Evolutionary conservation across 2,329 filamentous ascomycete genomes (phyloP).

Genomic region (Elsinoe fawcettii): DNA sequence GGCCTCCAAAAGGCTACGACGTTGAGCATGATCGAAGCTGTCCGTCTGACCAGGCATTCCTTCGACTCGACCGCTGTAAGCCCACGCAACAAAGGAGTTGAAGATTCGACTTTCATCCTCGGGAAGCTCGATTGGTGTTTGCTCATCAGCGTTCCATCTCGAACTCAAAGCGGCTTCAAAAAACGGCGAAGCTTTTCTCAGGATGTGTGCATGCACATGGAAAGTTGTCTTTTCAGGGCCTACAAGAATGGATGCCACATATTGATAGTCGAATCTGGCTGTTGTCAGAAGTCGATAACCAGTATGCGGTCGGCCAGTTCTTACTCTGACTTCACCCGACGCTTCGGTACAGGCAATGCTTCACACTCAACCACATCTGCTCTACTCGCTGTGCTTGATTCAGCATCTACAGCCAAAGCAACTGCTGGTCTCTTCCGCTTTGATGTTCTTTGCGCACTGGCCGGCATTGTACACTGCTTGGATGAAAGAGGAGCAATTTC

Average conservation of each 20-base stretch:
- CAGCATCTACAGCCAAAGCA: background rate
- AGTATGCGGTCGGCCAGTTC: background rate
- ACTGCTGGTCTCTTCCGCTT: background rate
- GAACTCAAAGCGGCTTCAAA: background rate
- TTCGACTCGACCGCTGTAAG: background rate
- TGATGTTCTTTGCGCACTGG: background rate
- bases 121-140: background rate
- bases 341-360: background rate
- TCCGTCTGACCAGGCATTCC: background rate
- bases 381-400: background rate
- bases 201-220: conserved; percentile 2
- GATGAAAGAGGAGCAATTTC: background rate
- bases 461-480: background rate
- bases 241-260: background rate
- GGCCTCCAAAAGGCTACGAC: background rate
- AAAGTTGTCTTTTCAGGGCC: background rate
- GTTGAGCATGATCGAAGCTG: background rate
- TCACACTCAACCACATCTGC: background rate
- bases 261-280: background rate
- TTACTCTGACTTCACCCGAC: background rate
- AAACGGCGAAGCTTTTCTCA: background rate
- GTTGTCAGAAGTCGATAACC: background rate
- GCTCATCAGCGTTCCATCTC: conserved; percentile 3
- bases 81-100: conserved; percentile 5
- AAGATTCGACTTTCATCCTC: conserved; percentile 12